A percentile compares a stretch with the other conserved stretches of the same genome.
phyloP scores from a whole-genome alignment of 2,329 filamentous ascomycete species.

The Xylariaceae sp. region DNA sequence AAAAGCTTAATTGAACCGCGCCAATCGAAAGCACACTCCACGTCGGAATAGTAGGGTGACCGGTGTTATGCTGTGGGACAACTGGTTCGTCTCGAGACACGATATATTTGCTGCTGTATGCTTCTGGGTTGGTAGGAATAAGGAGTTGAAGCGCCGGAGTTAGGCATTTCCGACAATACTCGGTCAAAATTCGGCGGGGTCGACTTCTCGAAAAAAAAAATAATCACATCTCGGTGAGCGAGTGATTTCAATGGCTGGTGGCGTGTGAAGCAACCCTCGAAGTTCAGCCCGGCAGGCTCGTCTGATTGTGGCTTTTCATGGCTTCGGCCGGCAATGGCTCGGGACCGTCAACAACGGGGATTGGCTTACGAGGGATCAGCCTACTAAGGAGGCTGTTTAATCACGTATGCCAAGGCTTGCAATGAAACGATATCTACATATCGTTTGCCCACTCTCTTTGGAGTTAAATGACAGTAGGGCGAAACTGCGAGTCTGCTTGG shows the following conservation, averaged over 20 bases:
- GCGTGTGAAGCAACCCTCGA: constrained; percentile 1
- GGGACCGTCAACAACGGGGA: too few species aligned
- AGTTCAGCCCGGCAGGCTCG: constrained; percentile 13
- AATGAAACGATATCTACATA: background rate
- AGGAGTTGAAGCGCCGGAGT: background rate
- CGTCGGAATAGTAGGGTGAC: constrained; percentile 1
- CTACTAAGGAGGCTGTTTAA: background rate
- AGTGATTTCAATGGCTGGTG: too few species aligned
- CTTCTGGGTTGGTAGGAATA: constrained; percentile 4
- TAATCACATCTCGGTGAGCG: constrained; percentile 26
- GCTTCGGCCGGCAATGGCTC: constrained; percentile 20
- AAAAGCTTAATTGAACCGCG: constrained; percentile 41
- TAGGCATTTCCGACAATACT: too few species aligned
- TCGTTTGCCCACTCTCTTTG: too few species aligned
- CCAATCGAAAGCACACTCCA: constrained; percentile 21
- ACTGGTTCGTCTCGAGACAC: constrained; percentile 20
- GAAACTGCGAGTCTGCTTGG: too few species aligned
- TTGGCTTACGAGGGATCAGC: constrained; percentile 1
- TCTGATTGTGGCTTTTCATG: constrained; percentile 4
- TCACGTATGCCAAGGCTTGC: constrained; percentile 14
- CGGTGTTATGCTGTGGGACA: constrained; percentile 21
- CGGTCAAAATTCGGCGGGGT: constrained; percentile 5
- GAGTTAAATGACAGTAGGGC: too few species aligned
- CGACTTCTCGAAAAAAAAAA: constrained; percentile 16
- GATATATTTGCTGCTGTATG: constrained; percentile 18